Conservation (phyloP, 2,329 filamentous ascomycete genomes). For the Tolypocladium cylindrosporum region DNA sequence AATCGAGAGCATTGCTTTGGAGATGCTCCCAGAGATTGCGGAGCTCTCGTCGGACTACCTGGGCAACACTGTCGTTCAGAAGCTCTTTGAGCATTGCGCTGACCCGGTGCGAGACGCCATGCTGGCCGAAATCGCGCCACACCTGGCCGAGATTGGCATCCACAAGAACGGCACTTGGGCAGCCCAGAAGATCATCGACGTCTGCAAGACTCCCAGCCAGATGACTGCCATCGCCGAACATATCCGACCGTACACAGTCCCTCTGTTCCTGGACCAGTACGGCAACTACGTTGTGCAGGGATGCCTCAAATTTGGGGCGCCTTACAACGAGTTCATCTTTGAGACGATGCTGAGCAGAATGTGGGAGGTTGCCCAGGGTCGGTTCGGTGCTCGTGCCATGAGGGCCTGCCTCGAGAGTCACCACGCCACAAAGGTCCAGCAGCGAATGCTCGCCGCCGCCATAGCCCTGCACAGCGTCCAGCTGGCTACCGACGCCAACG, state of each 20-base stretch:
- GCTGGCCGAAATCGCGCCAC: conserved; percentile 77
- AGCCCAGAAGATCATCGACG: conserved; percentile 97
- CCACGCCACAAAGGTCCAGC: conserved; percentile 88
- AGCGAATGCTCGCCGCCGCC: conserved; percentile 84
- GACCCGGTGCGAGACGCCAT: conserved; percentile 86
- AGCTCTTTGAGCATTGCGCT: conserved; percentile 93
- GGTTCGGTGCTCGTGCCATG: conserved; percentile 94
- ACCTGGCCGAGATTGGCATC: conserved; percentile 90
- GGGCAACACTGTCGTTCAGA: conserved; percentile 98
- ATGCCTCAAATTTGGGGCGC: conserved; percentile 81
- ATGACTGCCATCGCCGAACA: conserved; percentile 78
- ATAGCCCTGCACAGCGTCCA: conserved; percentile 97
- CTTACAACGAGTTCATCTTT: conserved; percentile 94
- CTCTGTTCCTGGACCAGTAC: conserved; percentile 92
- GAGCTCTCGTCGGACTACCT: conserved; percentile 93
- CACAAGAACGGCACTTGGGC: conserved; percentile 99
- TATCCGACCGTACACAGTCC: conserved; percentile 76
- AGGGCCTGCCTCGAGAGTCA: conserved; percentile 94
- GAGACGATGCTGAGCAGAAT: conserved; percentile 91
- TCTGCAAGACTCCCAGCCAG: conserved; percentile 75
- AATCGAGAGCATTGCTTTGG: conserved; percentile 83
- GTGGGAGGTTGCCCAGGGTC: conserved; percentile 87
- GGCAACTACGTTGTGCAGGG: conserved; percentile 98
- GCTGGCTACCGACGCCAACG: conserved; percentile 91
- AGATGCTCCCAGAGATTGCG: conserved; percentile 94